Percentiles rank a stretch among this genome's conserved stretches.
Evolutionary conservation across 768 basidiomycete genomes (phyloP).

Genomic region (Xerocomellus intermedius): DNA sequence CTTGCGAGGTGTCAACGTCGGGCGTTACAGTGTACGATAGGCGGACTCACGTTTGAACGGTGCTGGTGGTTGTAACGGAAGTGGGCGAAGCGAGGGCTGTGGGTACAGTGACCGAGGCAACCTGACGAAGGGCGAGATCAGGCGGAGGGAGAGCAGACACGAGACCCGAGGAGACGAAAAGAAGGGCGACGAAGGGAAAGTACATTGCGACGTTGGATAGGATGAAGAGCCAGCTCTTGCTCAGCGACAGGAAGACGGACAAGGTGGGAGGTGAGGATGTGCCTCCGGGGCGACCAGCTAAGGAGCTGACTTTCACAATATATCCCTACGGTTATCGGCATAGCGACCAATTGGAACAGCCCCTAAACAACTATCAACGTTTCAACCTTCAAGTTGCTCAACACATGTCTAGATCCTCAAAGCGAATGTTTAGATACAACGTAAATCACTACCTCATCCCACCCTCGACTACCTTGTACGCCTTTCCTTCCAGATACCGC

Average conservation of each 20-base stretch:
- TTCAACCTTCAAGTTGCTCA: too few species aligned
- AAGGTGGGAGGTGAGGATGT: slow-evolving; percentile 16
- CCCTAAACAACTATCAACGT: too few species aligned
- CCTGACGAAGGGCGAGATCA: slow-evolving; percentile 20
- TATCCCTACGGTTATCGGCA: slow-evolving; percentile 11
- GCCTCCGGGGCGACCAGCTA: slow-evolving; percentile 34
- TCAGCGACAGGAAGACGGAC: background rate
- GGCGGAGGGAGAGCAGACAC: slow-evolving; percentile 29
- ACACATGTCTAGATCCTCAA: background rate
- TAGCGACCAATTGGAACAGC: slow-evolving; percentile 13
- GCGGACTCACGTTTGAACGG: slow-evolving; percentile 41
- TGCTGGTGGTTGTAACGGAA: slow-evolving; percentile 36
- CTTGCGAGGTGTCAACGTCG: slow-evolving; percentile 35
- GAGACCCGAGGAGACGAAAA: slow-evolving; percentile 24
- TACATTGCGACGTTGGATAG: slow-evolving; percentile 25
- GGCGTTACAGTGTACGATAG: too few species aligned
- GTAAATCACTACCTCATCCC: slow-evolving; percentile 45
- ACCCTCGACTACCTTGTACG: slow-evolving; percentile 84
- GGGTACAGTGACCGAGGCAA: slow-evolving; percentile 15
- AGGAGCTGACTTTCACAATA: background rate
- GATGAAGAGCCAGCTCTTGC: slow-evolving; percentile 40
- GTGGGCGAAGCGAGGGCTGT: slow-evolving; percentile 32
- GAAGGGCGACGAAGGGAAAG: slow-evolving; percentile 14
- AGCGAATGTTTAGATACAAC: background rate
- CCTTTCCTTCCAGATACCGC: slow-evolving; percentile 62